Evolutionary conservation across 495 filamentous ascomycete genomes (phyloP).

Genomic region (Podospora appendiculata): DNA sequence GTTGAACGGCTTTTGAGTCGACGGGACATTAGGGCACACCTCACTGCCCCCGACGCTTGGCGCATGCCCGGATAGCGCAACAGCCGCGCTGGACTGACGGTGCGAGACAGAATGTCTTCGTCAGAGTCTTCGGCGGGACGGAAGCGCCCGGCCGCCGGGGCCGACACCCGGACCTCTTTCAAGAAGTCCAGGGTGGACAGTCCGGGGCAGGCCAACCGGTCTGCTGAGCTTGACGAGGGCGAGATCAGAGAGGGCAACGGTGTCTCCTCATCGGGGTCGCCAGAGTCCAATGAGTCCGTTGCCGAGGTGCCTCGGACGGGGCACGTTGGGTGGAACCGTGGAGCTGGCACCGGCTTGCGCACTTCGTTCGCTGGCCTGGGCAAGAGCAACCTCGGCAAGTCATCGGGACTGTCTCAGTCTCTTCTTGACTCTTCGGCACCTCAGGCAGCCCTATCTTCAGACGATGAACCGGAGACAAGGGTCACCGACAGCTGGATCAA

Average conservation of each 20-base stretch:
- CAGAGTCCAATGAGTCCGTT: background rate
- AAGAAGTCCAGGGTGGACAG: conserved; percentile 18
- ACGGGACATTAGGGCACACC: too few species aligned
- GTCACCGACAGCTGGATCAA: background rate
- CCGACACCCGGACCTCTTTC: background rate
- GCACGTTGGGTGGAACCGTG: conserved; percentile 30
- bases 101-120: background rate
- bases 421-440: too few species aligned
- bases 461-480: background rate
- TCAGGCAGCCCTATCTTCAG: background rate
- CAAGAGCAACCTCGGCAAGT: background rate
- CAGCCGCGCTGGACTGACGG: too few species aligned
- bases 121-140: background rate
- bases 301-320: background rate
- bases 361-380: conserved; percentile 15
- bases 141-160: background rate
- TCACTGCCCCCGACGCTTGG: too few species aligned
- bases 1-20: too few species aligned
- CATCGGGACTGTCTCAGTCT: too few species aligned
- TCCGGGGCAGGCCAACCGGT: conserved; percentile 4
- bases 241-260: conserved; percentile 23
- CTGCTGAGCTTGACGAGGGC: conserved; percentile 22
- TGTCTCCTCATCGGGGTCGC: conserved; percentile 1
- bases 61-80: too few species aligned
- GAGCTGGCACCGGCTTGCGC: conserved; percentile 23